Base-by-base conservation (phyloP, 805 yeast genomes). In the Komagataella phaffii region DNA sequence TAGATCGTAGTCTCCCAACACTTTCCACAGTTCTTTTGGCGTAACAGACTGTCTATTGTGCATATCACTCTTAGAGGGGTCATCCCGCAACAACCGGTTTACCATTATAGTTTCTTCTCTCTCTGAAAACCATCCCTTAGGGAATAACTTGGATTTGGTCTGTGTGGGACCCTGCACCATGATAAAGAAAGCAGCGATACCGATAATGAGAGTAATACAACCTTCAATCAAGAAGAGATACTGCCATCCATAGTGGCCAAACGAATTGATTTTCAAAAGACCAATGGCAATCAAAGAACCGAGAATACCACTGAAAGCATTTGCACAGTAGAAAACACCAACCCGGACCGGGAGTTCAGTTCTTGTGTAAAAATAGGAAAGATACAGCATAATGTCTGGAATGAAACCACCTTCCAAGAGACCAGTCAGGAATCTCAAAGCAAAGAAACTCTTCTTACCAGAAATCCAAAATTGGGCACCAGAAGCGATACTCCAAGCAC, bases 151-250 rank as follows among this genome's bases (percentile, higher is more conserved):
- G 23, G 57, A 59, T 18, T 57, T 53, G 0, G 69, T 65, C 45
- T 61, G 63, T 14, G 57, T 71, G 30, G 57, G 61, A 12, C 67
- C 64, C 7, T 70, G 70, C 51, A 61, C 67, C 68, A 65, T 64
- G 19, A 64, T 53, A 40, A 61, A 55, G 12, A 52, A 58, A 2
- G 64, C 50, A 49, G 64, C 57, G 49, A 66, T 64, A 2, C 88
- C 88, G 55, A 83, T 70, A 1, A 59, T 21, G 4, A 81, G 62
- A 1, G 88, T 81, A 46, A 80, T 57, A 6, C 73, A 50, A 5
- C 88, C 88, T 59, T 82, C 86, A 51, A 83, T 70, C 18, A 83
- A 59, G 56, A 83, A 83, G 18, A 83, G 65, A 80, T 83, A 83
- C 50, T 75, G 68, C 88, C 88, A 83, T 21, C 84, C 69, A 2